These are phyloP conservation scores for Colletotrichum tanaceti DNA, from an alignment of 2,329 filamentous ascomycete species.

Conservation along the genomic window DNA sequence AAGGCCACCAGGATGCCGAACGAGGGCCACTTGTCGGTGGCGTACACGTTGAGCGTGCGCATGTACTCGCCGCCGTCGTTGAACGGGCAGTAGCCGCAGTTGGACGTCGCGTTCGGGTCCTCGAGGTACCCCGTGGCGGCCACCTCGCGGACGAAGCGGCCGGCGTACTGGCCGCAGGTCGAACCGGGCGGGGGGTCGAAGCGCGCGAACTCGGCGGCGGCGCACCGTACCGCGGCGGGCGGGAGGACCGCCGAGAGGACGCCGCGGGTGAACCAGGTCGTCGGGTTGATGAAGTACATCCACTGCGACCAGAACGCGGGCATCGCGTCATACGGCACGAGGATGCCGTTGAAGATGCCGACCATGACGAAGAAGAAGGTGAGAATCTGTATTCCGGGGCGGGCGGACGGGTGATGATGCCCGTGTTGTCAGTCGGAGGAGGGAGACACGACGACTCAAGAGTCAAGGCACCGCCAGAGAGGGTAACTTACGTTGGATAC, in stretches of 20 bases:
- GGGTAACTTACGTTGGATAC: constrained; percentile 70
- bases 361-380: constrained; percentile 88
- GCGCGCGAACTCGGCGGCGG: constrained; percentile 49
- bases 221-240: constrained; percentile 53
- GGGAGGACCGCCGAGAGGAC: constrained; percentile 37
- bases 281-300: constrained; percentile 42
- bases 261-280: constrained; percentile 36
- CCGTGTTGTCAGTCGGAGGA: background rate
- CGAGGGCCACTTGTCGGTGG: constrained; percentile 70
- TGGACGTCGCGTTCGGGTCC: constrained; percentile 66
- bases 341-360: constrained; percentile 79
- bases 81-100: constrained; percentile 79
- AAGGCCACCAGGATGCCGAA: constrained; percentile 81
- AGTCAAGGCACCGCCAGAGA: too few relatives aligned
- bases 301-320: constrained; percentile 56
- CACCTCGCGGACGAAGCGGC: constrained; percentile 62
- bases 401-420: too few relatives aligned
- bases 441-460: too few relatives aligned
- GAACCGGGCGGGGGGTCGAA: constrained; percentile 72
- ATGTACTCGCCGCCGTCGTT: constrained; percentile 70
- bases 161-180: constrained; percentile 74
- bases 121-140: constrained; percentile 68
- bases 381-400: constrained; percentile 63
- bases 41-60: constrained; percentile 61
- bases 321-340: constrained; percentile 52